These are phyloP conservation scores for Cicer pinnatifidum DNA, from an alignment of 306 rosid species.

Conservation along the genomic window DNA sequence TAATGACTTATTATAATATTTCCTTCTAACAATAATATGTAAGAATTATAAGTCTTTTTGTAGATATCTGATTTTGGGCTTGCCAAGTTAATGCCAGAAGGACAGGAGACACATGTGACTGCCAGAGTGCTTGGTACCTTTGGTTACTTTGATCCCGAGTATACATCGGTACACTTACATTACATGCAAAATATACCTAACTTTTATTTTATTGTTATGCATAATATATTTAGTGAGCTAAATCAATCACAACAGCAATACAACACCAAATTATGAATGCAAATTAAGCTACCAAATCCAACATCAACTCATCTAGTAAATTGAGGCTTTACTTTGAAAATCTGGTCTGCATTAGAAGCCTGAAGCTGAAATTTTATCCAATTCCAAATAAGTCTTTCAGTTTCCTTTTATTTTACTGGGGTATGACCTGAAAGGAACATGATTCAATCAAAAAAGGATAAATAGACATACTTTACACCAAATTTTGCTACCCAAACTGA, in stretches of 20 bases:
- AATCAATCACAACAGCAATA: constrained; percentile 23
- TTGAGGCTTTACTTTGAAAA: constrained; percentile 26
- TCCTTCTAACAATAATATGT: constrained; percentile 15
- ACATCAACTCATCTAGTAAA: constrained; percentile 34
- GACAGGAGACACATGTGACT: constrained; percentile 74
- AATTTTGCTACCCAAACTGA: constrained; percentile 10
- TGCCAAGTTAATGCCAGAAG: constrained; percentile 96
- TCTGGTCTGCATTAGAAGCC: constrained; percentile 31
- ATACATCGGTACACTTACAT: constrained; percentile 72
- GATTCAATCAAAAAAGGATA: constrained; percentile 20
- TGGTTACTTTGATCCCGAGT: constrained; percentile 95
- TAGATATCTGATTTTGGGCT: constrained; percentile 97
- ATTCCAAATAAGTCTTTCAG: constrained; percentile 13
- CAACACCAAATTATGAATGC: constrained; percentile 14
- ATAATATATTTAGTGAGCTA: not conserved
- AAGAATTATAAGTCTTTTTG: constrained; percentile 24
- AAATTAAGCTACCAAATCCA: constrained; percentile 37
- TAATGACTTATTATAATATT: not conserved
- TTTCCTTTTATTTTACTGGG: constrained; percentile 17
- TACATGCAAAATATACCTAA: constrained; percentile 20
- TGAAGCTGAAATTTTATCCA: constrained; percentile 28
- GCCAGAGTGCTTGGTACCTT: constrained; percentile 93
- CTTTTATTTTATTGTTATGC: not conserved
- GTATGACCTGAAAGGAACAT: constrained; percentile 31
- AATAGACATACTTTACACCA: not conserved